A percentile compares a stretch with the other conserved stretches of the same genome.
These are phyloP conservation scores for Colletotrichum truncatum DNA, from an alignment of 2,329 filamentous ascomycete genomes.

Conservation along the genomic window DNA sequence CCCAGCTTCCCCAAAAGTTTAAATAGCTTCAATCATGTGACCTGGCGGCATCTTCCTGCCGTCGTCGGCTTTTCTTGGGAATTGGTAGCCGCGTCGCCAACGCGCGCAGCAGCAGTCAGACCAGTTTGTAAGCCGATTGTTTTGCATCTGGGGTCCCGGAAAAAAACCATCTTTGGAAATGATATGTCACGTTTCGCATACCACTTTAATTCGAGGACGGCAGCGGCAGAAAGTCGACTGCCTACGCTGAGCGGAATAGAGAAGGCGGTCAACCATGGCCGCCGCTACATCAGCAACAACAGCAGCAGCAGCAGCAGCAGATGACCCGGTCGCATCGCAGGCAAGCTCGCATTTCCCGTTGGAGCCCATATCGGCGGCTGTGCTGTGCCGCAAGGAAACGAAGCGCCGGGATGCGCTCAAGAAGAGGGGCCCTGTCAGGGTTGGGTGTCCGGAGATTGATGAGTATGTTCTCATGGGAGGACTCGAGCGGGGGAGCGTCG, in stretches of 20 bases:
- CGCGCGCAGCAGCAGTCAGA: not conserved
- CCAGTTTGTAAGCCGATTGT: too few species aligned
- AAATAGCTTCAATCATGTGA: conserved; percentile 12
- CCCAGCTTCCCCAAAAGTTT: conserved; percentile 1
- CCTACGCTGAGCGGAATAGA: not conserved
- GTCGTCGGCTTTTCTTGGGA: too few species aligned
- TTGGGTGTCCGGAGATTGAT: conserved; percentile 60
- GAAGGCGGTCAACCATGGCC: not conserved
- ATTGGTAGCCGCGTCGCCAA: too few species aligned
- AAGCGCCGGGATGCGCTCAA: conserved; percentile 42
- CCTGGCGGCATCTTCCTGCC: not conserved
- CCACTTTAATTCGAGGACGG: not conserved
- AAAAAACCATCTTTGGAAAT: not conserved
- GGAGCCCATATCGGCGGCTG: conserved; percentile 54
- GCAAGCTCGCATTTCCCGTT: conserved; percentile 55
- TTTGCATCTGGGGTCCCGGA: not conserved
- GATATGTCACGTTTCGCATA: not conserved
- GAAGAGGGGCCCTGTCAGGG: conserved; percentile 43
- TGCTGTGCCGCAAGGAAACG: conserved; percentile 50
- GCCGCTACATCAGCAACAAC: not conserved
- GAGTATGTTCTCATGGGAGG: conserved; percentile 55
- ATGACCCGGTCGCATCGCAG: conserved; percentile 42
- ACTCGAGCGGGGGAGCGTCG: conserved; percentile 59
- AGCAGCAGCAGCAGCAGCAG: not conserved
- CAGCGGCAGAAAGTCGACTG: not conserved